Conservation (phyloP, 148 eudicot genomes). For the Cornus kousa region DNA sequence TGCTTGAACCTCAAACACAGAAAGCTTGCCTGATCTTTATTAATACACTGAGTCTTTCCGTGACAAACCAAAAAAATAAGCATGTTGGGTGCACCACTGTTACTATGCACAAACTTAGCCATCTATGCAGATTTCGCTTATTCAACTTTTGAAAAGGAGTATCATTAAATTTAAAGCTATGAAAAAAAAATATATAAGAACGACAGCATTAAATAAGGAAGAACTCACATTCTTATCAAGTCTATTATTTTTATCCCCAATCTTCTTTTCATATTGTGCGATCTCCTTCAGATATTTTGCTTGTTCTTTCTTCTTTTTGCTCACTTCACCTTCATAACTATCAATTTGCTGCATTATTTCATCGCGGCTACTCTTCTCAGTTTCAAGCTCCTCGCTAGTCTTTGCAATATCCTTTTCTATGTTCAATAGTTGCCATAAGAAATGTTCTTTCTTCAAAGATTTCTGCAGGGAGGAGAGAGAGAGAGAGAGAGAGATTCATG, state of each 20-base stretch:
- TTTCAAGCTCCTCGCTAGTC: constrained; percentile 58
- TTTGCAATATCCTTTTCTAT: constrained; percentile 70
- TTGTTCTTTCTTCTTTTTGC: constrained; percentile 73
- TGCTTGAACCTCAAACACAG: too few species aligned
- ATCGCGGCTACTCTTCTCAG: constrained; percentile 59
- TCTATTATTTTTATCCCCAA: constrained; percentile 59
- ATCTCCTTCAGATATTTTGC: constrained; percentile 70
- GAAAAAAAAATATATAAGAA: background rate
- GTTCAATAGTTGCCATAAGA: constrained; percentile 82
- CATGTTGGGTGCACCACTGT: too few species aligned
- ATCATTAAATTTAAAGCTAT: background rate
- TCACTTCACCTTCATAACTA: constrained; percentile 59
- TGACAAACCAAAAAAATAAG: too few species aligned
- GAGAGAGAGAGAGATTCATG: background rate
- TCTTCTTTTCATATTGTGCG: constrained; percentile 67
- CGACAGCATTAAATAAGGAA: background rate
- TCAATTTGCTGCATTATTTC: constrained; percentile 70
- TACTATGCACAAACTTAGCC: background rate
- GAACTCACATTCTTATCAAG: constrained; percentile 73
- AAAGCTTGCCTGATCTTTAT: too few species aligned
- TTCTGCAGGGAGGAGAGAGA: constrained; percentile 53
- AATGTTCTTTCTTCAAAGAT: constrained; percentile 85
- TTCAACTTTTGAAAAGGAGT: background rate
- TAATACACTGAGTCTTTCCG: too few species aligned
- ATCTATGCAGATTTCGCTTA: background rate